Conservation (phyloP, 495 filamentous ascomycete genomes). For the Aspergillus saccharolyticus region DNA sequence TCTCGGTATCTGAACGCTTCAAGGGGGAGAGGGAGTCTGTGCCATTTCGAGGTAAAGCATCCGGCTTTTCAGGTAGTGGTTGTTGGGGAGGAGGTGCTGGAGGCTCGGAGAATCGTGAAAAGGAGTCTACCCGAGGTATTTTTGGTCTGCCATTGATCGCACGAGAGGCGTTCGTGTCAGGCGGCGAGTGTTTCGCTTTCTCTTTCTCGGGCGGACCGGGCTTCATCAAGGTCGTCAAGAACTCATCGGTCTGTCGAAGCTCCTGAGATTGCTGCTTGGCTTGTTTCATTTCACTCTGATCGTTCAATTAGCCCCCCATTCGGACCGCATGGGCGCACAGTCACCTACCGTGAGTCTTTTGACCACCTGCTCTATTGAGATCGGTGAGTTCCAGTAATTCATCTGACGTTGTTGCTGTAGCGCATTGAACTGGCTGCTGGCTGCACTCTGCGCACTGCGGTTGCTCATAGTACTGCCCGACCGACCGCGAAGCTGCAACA, state of each 20-base stretch:
- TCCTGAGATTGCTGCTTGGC: conserved; percentile 85
- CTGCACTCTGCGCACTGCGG: conserved; percentile 47
- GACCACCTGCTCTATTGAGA: conserved; percentile 91
- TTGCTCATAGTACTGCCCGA: conserved; percentile 66
- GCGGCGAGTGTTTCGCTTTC: conserved; percentile 33
- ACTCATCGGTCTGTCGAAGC: conserved; percentile 73
- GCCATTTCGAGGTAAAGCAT: conserved; percentile 49
- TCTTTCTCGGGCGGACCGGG: conserved; percentile 65
- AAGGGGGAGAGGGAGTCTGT: conserved; percentile 49
- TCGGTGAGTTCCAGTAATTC: conserved; percentile 78
- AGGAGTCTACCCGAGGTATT: conserved; percentile 54
- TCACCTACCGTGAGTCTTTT: conserved; percentile 82
- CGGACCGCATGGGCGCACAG: not conserved
- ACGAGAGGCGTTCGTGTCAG: conserved; percentile 33
- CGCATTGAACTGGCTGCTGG: conserved; percentile 53
- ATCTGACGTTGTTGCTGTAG: conserved; percentile 62
- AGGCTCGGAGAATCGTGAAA: conserved; percentile 74
- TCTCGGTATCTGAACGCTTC: conserved; percentile 71
- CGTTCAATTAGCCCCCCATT: conserved; percentile 13
- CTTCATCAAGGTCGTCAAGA: conserved; percentile 68
- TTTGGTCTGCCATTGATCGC: conserved; percentile 43
- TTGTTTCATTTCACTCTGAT: conserved; percentile 77
- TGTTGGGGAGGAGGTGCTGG: conserved; percentile 89
- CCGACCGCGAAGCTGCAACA: conserved; percentile 62
- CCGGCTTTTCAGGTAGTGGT: conserved; percentile 84